Evolutionary conservation across 257 asterid genomes (phyloP), one percentile per base, ranked within the genome.

Genomic region (Penstemon barbatus): DNA sequence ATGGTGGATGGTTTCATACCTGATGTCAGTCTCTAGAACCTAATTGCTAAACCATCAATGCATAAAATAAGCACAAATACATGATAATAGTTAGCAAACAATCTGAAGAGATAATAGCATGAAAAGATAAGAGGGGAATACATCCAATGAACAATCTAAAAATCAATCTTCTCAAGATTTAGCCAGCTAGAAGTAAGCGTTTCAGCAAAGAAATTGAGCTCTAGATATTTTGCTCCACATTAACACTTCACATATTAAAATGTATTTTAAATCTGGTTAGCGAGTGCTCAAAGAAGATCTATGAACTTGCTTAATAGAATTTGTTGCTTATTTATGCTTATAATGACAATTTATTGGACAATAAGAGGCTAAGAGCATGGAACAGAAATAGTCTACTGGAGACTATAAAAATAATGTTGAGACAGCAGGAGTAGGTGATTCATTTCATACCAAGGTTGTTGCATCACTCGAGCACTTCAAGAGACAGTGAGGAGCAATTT

Each of bases 381-480:
- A 61, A 40, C 40, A 50, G 9, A 25, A 48, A 49, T 25, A 71
- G 7, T 55, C 43, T 49, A 19, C 0, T 7, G 70, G 38, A 70
- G 56, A 65, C 0, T 15, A 57, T n/a, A 33, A 18, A n/a, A 7
- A 56, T 6, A 0, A 3, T 45, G 11, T 25, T 19, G 10, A 44
- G 42, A 40, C 44, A 58, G 7, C 8, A 37, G 44, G 11, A 46
- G 18, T 15, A 15, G 39, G 7, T 46, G 63, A 70, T 57, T 42
- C 54, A 13, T 5, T 7, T 39, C 81, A 65, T 88, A 89, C 96
- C 92, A 83, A 75, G 57, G 96, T 89, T 42, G 90, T 82, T 40
- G 88, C 90, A 72, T 89, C 95, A 79, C 96, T 89, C 7, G 95
- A 79, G 80, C 95, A 87, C 71, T 85, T 85, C 85, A 89, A 72